Conservation (phyloP, 345 rosid genomes). For the Citrus cavaleriei region DNA sequence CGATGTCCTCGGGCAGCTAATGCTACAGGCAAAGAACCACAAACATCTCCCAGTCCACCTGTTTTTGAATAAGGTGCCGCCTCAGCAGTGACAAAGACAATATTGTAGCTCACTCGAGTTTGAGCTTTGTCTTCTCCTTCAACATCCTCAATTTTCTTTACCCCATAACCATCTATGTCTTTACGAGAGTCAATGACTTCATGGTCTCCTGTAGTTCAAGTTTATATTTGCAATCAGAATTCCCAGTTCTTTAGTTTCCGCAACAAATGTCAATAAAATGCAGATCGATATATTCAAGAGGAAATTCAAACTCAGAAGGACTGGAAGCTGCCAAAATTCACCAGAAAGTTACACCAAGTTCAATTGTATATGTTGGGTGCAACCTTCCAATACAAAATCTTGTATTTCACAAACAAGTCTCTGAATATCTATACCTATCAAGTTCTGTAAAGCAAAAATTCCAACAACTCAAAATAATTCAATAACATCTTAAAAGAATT, state of each 20-base stretch:
- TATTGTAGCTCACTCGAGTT: constrained; percentile 39
- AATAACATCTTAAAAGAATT: too few relatives aligned
- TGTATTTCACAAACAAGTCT: background rate
- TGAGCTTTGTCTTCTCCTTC: constrained; percentile 23
- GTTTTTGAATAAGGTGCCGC: constrained; percentile 98
- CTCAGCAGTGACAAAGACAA: constrained; percentile 85
- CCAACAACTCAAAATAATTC: background rate
- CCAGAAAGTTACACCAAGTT: background rate
- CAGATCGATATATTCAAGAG: background rate
- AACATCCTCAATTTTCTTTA: constrained; percentile 31
- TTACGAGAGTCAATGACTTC: constrained; percentile 21
- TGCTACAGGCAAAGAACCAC: constrained; percentile 89
- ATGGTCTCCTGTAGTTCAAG: constrained; percentile 34
- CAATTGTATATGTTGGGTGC: background rate
- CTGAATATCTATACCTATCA: background rate
- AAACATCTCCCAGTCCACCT: constrained; percentile 94
- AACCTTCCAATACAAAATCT: background rate
- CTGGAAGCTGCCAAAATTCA: background rate
- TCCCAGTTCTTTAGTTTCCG: background rate
- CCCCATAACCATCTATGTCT: constrained; percentile 17
- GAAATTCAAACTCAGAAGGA: background rate
- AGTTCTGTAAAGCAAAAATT: background rate
- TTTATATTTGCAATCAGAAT: constrained; percentile 2
- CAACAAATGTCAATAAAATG: background rate
- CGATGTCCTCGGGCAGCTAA: constrained; percentile 82